Conservation (phyloP, 2,329 filamentous ascomycete species). For the Sclerotinia spermophila region DNA sequence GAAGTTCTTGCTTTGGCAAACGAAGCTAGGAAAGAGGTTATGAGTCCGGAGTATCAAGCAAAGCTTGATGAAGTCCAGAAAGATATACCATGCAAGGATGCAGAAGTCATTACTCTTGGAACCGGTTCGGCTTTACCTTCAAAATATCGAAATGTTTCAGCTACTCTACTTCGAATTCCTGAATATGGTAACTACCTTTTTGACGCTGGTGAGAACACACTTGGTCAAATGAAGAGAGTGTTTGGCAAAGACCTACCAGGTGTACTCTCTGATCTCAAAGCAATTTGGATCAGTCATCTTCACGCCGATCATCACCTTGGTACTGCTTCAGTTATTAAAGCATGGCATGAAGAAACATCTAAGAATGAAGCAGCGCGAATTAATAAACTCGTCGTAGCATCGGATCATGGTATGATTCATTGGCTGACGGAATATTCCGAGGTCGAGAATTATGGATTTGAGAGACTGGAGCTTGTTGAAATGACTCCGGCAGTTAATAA, state of each 20-base stretch:
- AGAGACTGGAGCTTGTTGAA: conserved; percentile 38
- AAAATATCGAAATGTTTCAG: conserved; percentile 93
- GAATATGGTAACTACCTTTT: conserved; percentile 84
- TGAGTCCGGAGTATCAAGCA: conserved; percentile 45
- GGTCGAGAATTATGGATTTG: conserved; percentile 73
- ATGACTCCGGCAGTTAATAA: conserved; percentile 21
- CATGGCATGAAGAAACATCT: conserved; percentile 61
- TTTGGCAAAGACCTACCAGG: conserved; percentile 64
- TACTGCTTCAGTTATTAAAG: conserved; percentile 72
- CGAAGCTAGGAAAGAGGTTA: conserved; percentile 42
- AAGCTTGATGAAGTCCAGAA: conserved; percentile 51
- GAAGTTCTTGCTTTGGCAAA: conserved; percentile 54
- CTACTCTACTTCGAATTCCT: conserved; percentile 79
- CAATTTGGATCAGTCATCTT: conserved; percentile 90
- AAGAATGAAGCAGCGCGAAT: conserved; percentile 41
- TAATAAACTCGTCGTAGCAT: conserved; percentile 60
- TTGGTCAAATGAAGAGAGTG: conserved; percentile 78
- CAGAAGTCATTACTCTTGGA: conserved; percentile 81
- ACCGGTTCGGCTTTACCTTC: conserved; percentile 89
- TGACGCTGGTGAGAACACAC: conserved; percentile 87
- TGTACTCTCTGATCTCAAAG: conserved; percentile 73
- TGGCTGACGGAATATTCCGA: conserved; percentile 78
- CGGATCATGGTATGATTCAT: conserved; percentile 65
- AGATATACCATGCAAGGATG: conserved; percentile 69
- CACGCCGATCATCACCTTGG: conserved; percentile 97